Base-by-base conservation (phyloP, 345 rosid species). In the Salix suchowensis region DNA sequence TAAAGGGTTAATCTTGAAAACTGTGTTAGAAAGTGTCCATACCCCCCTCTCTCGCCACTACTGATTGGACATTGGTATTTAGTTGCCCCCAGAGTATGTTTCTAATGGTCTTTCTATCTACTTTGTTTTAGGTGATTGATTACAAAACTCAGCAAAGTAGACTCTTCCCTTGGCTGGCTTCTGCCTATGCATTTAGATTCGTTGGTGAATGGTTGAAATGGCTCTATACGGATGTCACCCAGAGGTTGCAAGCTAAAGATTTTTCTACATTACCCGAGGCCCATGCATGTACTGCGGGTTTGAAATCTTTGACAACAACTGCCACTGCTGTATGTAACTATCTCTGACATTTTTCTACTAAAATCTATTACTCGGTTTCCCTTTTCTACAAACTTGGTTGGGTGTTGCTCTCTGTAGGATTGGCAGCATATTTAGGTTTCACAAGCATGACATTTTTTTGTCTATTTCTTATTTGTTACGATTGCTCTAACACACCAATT, bases 221-320 rank as follows among this genome's bases (percentile, higher is more conserved):
- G 97, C 91, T 96, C 46, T 92, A 94, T 75, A 85, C 81, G 79
- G 99, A 96, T 87, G 99, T 96, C 66, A 92, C 93, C 48, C 86
- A 85, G 84, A 90, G 93, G 80, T 79, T 96, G 87, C 92, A 90
- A 81, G 97, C 93, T 77, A 88, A 82, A 78, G 99, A 96, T 86
- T 94, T 94, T 79, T 82, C 99, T 62, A 96, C 94, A 21, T 85
- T 96, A 88, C 96, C 98, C 2, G 99, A 96, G 86, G 97, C 91
- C 79, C 99, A 96, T 84, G 97, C 99, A 37, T 96, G 99, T 83
- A 96, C 99, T 77, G 98, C 99, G 2, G 99, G 98, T 76, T 87
- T 96, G 86, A 96, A 96, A 87, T 96, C 99, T 76, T 78, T 96
- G 85, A 96, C 99, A 60, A 94, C 99, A 71, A 72, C 97, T 75